Evolutionary conservation across 345 rosid genomes (phyloP).

Genomic region (Cochlearia excelsa): DNA sequence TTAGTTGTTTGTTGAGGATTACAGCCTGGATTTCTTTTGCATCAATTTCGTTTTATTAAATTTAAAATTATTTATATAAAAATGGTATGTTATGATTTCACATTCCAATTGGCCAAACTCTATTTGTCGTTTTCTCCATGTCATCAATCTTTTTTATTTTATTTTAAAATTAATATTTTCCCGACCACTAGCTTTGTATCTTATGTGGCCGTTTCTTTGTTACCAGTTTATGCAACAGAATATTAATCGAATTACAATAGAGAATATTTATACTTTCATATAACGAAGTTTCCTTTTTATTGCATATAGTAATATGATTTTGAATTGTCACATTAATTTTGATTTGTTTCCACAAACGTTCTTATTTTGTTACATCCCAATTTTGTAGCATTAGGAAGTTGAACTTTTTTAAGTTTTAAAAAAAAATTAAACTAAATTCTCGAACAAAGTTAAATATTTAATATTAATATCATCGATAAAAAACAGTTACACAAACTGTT

Average conservation of each 20-base stretch:
- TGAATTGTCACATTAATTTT: not conserved
- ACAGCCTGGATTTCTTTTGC: constrained; percentile 48
- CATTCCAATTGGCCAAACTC: constrained; percentile 60
- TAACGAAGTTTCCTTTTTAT: constrained; percentile 7
- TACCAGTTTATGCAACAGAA: constrained; percentile 30
- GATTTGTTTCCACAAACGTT: no score
- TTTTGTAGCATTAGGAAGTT: no score
- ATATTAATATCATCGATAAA: no score
- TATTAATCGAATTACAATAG: constrained; percentile 16
- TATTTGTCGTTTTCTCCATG: constrained; percentile 59
- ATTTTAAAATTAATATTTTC: not conserved
- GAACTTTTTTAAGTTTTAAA: no score
- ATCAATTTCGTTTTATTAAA: no score
- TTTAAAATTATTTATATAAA: not conserved
- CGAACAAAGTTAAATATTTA: no score
- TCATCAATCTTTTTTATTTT: constrained; percentile 36
- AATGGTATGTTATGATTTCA: constrained; percentile 42
- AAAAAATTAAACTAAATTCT: no score
- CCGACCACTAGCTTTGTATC: constrained; percentile 24
- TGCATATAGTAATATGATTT: not conserved
- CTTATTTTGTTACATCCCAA: no score
- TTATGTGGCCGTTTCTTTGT: constrained; percentile 39
- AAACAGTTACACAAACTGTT: no score
- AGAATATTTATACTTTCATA: not conserved
- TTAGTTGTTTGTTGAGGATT: constrained; percentile 38